A percentile compares a stretch with the other conserved stretches of the same genome.
These are phyloP conservation scores for Pseudonitzschia multiseries DNA, from an alignment of 108 stramenopile species.

Conservation along the genomic window DNA sequence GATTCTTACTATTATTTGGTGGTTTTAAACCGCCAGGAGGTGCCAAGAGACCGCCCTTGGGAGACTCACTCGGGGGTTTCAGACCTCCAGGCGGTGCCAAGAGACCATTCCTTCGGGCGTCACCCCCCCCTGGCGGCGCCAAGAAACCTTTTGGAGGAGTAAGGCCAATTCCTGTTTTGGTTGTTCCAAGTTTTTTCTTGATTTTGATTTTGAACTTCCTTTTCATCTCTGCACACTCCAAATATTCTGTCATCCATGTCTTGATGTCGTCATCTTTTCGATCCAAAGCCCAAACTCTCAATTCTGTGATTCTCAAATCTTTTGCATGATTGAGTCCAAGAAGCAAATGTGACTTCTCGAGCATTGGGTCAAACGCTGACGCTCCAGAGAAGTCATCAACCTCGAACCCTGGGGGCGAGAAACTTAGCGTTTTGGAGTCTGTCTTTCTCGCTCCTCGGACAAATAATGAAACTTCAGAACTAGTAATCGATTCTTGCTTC, in stretches of 20 bases:
- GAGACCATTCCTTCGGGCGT: constrained; percentile 3
- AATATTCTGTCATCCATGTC: constrained; percentile 82
- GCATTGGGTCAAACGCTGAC: constrained; percentile 56
- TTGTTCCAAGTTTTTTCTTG: constrained; percentile 45
- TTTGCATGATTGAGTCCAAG: constrained; percentile 70
- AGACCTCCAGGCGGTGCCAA: constrained; percentile 22
- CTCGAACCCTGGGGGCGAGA: constrained; percentile 50
- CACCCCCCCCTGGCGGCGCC: constrained; percentile 33
- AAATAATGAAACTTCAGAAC: constrained; percentile 37
- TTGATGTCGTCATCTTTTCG: constrained; percentile 73
- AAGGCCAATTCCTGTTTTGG: constrained; percentile 1
- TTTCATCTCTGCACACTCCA: constrained; percentile 76
- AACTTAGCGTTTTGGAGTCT: constrained; percentile 29
- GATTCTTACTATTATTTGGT: constrained; percentile 6
- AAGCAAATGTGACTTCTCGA: constrained; percentile 65
- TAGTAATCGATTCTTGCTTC: constrained; percentile 35
- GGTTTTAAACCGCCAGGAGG: constrained; percentile 22
- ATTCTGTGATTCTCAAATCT: constrained; percentile 75
- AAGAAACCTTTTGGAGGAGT: constrained; percentile 17
- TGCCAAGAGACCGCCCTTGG: neutral
- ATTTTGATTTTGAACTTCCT: constrained; percentile 84
- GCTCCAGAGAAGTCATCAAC: constrained; percentile 45
- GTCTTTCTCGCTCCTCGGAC: constrained; percentile 31
- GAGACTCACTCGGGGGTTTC: constrained; percentile 5
- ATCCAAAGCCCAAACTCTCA: constrained; percentile 82